A percentile compares a stretch with the other conserved stretches of the same genome.
phyloP scores from a whole-genome alignment of 805 yeast genomes.

The Pichia occidentalis region DNA sequence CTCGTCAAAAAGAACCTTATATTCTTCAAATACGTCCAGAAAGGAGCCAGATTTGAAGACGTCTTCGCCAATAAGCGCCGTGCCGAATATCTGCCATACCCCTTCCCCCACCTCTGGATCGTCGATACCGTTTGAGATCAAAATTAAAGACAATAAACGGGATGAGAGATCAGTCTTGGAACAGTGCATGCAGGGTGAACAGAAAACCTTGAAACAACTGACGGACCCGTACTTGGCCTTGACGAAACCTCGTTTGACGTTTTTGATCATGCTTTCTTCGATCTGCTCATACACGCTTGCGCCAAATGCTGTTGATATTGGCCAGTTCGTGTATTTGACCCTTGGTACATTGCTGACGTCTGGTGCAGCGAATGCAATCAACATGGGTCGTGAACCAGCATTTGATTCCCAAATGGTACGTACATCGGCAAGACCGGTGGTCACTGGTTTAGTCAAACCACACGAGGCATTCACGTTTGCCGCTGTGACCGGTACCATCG shows the following conservation, averaged over 20 bases:
- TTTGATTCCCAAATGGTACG: conserved; percentile 84
- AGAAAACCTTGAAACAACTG: conserved; percentile 31
- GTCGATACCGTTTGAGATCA: conserved; percentile 52
- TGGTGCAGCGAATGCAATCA: conserved; percentile 93
- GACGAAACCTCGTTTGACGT: conserved; percentile 86
- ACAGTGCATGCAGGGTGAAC: conserved; percentile 22
- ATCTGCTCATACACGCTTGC: conserved; percentile 92
- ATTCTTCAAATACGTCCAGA: too few relatives aligned
- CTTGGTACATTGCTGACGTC: conserved; percentile 83
- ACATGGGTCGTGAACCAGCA: conserved; percentile 93
- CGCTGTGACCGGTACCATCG: conserved; percentile 60
- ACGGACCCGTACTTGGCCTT: conserved; percentile 64
- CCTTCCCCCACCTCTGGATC: conserved; percentile 3
- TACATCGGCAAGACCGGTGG: conserved; percentile 86
- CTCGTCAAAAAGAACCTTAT: too few relatives aligned
- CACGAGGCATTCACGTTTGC: conserved; percentile 79
- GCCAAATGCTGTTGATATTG: conserved; percentile 70
- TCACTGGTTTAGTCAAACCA: conserved; percentile 70
- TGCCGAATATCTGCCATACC: conserved; percentile 37
- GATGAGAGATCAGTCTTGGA: conserved; percentile 20
- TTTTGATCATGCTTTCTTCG: conserved; percentile 82
- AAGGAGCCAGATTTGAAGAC: neutral
- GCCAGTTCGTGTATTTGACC: conserved; percentile 66
- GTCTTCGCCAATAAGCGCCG: conserved; percentile 7
- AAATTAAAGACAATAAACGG: conserved; percentile 29